Base-by-base conservation (phyloP, 2,329 filamentous ascomycete species). In the Cordyceps javanica region DNA sequence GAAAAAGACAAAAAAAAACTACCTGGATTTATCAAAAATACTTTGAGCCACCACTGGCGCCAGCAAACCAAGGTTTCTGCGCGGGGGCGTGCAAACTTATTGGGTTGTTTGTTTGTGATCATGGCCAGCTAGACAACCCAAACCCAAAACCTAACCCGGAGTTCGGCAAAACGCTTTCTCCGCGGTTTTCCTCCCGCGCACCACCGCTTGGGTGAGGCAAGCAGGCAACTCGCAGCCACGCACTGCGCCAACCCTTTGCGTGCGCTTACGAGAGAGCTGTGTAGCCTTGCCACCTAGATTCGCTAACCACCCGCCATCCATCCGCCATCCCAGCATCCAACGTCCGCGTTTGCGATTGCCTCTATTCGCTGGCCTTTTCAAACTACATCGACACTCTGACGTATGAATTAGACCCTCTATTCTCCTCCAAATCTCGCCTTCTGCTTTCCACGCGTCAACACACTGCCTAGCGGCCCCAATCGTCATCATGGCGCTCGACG, bases 401-500 rank as follows among this genome's bases (percentile, higher is more conserved):
- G 25, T 23, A 30, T n/a, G 48, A 53, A 52, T 61, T 63, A 51
- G 54, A 30, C 14, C 13, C 9, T 23, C 14, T 42, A n/a, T 19
- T 16, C 9, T 51, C 23, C 30, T n/a, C 30, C 19, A 41, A 32
- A 36, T 41, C 21, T 34, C 25, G 45, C 32, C 36, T 41, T 16
- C 39, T 34, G 34, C 49, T 39, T 32, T 25, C 45, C 32, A 34
- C 49, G 38, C 32, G 56, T 34, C 55, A 50, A 28, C 46, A 19
- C 36, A 48, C 55, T 50, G 55, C 55, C 55, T 44, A 57, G 45
- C 55, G 55, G 55, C 45, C 46, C 44, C 41, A n/a, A n/a, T 62
- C 68, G 67, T 62, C 83, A 87, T 72, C 73, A 99, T 99, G 94
- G 92, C 93, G 84, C 90, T 99, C 78, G 94, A 97, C 77, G 96